These are phyloP conservation scores for Puccinellia tenuiflora DNA, from an alignment of 176 grass and related monocot species.

Conservation along the genomic window DNA sequence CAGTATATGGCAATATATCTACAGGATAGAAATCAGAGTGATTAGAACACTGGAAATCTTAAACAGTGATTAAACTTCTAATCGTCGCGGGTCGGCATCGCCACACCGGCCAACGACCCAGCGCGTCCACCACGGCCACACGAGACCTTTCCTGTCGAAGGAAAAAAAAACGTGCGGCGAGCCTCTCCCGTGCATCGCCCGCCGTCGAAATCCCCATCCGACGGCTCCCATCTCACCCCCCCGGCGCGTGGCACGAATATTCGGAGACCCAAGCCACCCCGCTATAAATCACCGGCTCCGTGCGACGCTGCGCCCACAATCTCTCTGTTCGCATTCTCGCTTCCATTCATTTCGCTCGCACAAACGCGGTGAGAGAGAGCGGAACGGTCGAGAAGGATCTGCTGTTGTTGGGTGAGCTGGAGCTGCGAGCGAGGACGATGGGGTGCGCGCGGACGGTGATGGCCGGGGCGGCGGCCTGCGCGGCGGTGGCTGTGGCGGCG, in stretches of 20 bases:
- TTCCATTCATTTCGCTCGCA: not conserved
- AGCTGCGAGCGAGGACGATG: conserved; percentile 18
- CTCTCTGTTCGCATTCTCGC: not conserved
- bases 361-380: not conserved
- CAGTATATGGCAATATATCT: too few relatives aligned
- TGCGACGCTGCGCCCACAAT: conserved; percentile 18
- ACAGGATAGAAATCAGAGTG: too few relatives aligned
- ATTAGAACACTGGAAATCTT: too few relatives aligned
- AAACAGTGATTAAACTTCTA: too few relatives aligned
- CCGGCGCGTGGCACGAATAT: not conserved
- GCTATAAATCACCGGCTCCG: conserved; percentile 28
- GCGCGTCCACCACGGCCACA: not conserved
- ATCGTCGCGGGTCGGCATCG: conserved; percentile 4
- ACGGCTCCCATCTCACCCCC: not conserved
- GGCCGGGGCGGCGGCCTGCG: conserved; percentile 15
- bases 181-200: not conserved
- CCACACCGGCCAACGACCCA: conserved; percentile 32
- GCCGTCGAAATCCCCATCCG: not conserved
- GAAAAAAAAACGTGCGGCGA: not conserved
- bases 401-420: not conserved
- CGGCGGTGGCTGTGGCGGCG: conserved; percentile 36
- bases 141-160: conserved; percentile 2
- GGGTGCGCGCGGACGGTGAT: conserved; percentile 38
- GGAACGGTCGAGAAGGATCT: not conserved
- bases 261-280: not conserved